Percentiles rank a stretch among this genome's conserved stretches.
phyloP scores from a whole-genome alignment of 306 rosid genomes.

The Potentilla sterilis region DNA sequence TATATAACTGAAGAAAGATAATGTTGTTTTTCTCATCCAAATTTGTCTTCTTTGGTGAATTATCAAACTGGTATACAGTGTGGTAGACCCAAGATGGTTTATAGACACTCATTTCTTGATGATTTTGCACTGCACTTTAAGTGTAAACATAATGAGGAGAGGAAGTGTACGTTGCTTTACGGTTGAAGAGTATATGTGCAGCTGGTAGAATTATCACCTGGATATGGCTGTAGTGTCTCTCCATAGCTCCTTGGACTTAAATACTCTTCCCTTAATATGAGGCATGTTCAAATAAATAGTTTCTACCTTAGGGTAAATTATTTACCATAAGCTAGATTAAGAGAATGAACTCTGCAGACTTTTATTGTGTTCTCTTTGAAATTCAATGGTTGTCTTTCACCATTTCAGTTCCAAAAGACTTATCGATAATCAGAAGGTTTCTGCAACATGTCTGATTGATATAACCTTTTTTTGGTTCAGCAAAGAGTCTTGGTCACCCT shows the following conservation, averaged over 20 bases:
- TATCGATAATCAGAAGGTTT: background rate
- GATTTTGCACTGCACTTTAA: background rate
- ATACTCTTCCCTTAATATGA: background rate
- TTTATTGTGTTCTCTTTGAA: background rate
- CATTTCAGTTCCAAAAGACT: background rate
- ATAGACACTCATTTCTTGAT: background rate
- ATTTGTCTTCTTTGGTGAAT: background rate
- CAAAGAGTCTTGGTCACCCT: constrained; percentile 27
- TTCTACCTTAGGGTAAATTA: no score
- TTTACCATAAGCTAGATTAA: background rate
- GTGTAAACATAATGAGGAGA: background rate
- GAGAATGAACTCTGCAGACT: background rate
- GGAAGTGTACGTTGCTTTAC: no score
- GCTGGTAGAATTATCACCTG: no score
- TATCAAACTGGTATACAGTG: background rate
- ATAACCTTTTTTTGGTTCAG: constrained; percentile 17
- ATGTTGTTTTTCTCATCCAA: background rate
- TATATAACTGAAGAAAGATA: background rate
- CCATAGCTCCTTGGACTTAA: no score
- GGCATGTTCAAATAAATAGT: background rate
- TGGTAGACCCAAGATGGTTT: background rate
- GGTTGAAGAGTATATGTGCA: no score
- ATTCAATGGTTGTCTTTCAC: background rate
- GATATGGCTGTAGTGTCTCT: no score
- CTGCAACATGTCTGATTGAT: background rate